A percentile compares a stretch with the other conserved stretches of the same genome.
phyloP scores from a whole-genome alignment of 371 early-diverging fungal species.

The Smittium mucronatum region DNA sequence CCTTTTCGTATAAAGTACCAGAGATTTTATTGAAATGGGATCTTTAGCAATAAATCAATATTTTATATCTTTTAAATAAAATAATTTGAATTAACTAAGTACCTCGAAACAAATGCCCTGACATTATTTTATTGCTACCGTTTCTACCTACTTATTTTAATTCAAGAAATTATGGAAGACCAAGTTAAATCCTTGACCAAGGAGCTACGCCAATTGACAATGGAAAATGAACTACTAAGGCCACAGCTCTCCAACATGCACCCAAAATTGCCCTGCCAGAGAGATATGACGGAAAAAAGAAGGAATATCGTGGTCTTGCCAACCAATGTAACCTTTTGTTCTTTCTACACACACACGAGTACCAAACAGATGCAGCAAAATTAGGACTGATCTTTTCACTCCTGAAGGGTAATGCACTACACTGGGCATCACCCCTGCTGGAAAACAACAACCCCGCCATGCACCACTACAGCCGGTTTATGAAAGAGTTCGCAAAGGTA shows the following conservation, averaged over 20 bases:
- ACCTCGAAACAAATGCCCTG: too few species aligned
- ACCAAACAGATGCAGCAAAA: conserved; percentile 9
- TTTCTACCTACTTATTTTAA: background rate
- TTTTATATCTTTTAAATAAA: too few species aligned
- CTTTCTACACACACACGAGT: background rate
- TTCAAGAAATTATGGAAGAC: too few species aligned
- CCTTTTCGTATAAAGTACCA: too few species aligned
- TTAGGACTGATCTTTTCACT: conserved; percentile 21
- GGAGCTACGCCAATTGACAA: background rate
- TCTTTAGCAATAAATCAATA: too few species aligned
- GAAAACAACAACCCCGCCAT: background rate
- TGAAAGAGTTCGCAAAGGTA: background rate
- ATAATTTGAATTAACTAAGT: too few species aligned
- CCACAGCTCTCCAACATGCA: background rate
- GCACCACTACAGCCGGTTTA: background rate
- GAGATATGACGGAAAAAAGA: conserved; percentile 1
- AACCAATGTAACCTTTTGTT: conserved; percentile 7
- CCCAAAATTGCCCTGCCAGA: background rate
- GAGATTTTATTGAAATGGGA: too few species aligned
- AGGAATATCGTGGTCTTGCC: background rate
- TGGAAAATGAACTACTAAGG: background rate
- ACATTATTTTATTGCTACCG: background rate
- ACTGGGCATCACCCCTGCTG: background rate
- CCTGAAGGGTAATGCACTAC: conserved; percentile 4
- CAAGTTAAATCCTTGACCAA: background rate